Evolutionary conservation across 805 yeast genomes (phyloP), one percentile per base, ranked within the genome.

Genomic region (Lipomyces yamanashiensis): DNA sequence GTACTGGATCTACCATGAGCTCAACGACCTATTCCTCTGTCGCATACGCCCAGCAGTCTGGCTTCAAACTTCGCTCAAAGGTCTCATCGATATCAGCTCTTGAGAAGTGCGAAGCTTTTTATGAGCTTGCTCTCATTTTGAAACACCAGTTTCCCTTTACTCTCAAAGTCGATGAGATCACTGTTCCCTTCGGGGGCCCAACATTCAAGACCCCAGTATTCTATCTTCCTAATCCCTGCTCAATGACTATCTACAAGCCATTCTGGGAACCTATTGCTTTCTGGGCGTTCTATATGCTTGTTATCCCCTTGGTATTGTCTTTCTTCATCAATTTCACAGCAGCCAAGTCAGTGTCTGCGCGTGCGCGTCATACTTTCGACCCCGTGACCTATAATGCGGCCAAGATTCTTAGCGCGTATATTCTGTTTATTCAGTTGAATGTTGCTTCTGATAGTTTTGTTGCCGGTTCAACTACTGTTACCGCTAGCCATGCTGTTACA

Each of bases 371-470:
- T 28, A 50, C 33, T 13, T 54, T 68, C 40, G 72, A 70, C 43
- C 72, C 72, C 2, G 59, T 70, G 28, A 59, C 71, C 40, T 70
- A 61, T 47, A 51, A 60, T 13, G 34, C 64, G 33, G 56, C 28
- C 40, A 68, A 59, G 51, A 51, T 59, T n/a, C 50, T 68, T 33
- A 28, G 39, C 82, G 64, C 71, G 85, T 78, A 59, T 78, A 78
- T 1, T 79, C 75, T 68, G 79, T 82, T 60, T 74, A 76, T 70
- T 81, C 84, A 13, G 79, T 33, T 49, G 13, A 28, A 52, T n/a
- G 23, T 33, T 12, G 41, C 59, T 5, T 9, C 57, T 9, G 67
- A 54, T 21, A 41, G 33, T 44, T 36, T 62, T 41, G 52, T 62
- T 33, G 44, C 56, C 4, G 66, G 54, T 5, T 17, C 53, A 6